A percentile compares a stretch with the other conserved stretches of the same genome.
Evolutionary conservation across 163 green algal genomes (phyloP).

Genomic region (Coccomyxa subellipsoidea): DNA sequence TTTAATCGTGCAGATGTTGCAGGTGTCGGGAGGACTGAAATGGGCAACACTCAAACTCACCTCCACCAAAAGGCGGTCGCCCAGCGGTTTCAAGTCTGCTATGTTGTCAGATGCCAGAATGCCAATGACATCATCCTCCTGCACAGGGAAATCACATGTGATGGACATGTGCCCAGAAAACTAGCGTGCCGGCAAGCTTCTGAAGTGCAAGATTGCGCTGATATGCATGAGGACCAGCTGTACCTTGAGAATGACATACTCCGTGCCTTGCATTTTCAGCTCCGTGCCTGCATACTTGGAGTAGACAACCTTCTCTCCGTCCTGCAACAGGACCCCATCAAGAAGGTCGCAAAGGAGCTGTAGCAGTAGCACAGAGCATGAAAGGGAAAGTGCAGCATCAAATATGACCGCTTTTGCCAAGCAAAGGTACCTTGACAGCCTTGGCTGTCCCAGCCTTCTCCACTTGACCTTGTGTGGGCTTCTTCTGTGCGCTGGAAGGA

Average conservation of each 20-base stretch:
- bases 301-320: slow-evolving; percentile 90
- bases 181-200: no score
- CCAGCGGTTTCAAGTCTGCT: slow-evolving; percentile 59
- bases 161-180: no score
- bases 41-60: no score
- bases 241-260: slow-evolving; percentile 90
- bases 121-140: slow-evolving; percentile 81
- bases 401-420: neutral
- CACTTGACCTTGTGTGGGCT: slow-evolving; percentile 57
- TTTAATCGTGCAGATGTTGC: no score
- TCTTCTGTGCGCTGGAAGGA: slow-evolving; percentile 55
- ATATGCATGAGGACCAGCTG: no score
- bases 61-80: slow-evolving; percentile 68
- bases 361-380: no score
- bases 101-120: slow-evolving; percentile 56
- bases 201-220: no score
- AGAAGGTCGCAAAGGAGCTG: neutral
- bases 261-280: slow-evolving; percentile 59
- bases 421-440: slow-evolving; percentile 45
- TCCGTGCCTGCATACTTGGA: slow-evolving; percentile 95
- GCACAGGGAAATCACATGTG: slow-evolving; percentile 1
- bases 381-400: neutral
- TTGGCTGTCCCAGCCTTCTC: slow-evolving; percentile 38
- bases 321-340: slow-evolving; percentile 42
- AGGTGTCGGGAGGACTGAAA: no score